Conservation (phyloP, 2,329 filamentous ascomycete genomes). For the Periconia sp. region DNA sequence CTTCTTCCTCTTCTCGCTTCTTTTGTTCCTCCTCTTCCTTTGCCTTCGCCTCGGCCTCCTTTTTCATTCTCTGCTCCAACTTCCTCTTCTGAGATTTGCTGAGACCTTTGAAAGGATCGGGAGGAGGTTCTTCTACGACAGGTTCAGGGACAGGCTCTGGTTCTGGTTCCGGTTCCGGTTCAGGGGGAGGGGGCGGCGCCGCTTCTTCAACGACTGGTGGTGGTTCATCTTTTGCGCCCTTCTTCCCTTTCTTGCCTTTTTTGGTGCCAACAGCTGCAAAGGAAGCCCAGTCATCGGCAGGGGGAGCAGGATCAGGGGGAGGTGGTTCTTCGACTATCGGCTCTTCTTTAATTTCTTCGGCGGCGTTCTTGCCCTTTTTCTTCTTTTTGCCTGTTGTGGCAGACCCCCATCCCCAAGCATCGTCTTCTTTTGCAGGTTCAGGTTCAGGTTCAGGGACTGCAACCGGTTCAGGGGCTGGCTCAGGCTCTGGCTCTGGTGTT, state of each 20-base stretch:
- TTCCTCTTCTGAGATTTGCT: constrained; percentile 34
- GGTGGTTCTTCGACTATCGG: constrained; percentile 17
- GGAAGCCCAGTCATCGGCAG: constrained; percentile 15
- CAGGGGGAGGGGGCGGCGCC: constrained; percentile 15
- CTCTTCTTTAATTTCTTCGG: constrained; percentile 18
- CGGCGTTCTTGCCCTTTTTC: constrained; percentile 34
- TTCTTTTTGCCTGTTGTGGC: constrained; percentile 20
- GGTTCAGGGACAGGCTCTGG: constrained; percentile 45
- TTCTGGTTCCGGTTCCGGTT: constrained; percentile 26
- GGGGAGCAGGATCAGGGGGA: constrained; percentile 18
- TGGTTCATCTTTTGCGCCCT: constrained; percentile 22
- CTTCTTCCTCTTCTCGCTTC: constrained; percentile 21
- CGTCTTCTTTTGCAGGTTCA: constrained; percentile 33
- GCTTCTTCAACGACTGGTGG: constrained; percentile 10
- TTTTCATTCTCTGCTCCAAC: constrained; percentile 40
- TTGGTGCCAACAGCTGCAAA: constrained; percentile 10
- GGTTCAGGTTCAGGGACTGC: constrained; percentile 35
- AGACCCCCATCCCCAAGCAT: constrained; percentile 28
- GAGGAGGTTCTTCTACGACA: constrained; percentile 42
- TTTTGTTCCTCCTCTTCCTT: constrained; percentile 23
- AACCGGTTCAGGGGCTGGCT: constrained; percentile 25
- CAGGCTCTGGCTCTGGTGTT: constrained; percentile 14
- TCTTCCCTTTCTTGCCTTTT: constrained; percentile 26
- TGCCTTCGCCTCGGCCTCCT: constrained; percentile 29
- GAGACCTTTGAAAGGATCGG: constrained; percentile 32